Evolutionary conservation across 805 yeast genomes (phyloP).

Genomic region (Barnettozyma californica): DNA sequence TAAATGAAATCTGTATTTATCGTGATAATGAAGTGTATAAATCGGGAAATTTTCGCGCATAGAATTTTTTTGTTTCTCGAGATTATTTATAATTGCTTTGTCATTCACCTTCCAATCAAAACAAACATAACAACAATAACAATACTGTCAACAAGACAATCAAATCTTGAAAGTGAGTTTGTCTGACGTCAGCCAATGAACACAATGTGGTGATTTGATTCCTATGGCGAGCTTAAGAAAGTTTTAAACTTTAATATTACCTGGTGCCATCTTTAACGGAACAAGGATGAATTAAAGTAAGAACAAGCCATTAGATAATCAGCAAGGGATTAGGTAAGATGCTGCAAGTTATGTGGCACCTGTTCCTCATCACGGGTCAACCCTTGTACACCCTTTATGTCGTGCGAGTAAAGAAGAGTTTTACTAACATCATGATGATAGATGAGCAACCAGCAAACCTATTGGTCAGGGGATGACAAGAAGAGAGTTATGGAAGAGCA

Average conservation of each 20-base stretch:
- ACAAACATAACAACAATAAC: neutral
- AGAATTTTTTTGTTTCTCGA: neutral
- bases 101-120: neutral
- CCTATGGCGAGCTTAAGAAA: neutral
- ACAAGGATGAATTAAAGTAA: neutral
- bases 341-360: neutral
- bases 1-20: constrained; percentile 25
- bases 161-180: neutral
- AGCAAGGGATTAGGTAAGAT: constrained; percentile 13
- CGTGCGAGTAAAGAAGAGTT: neutral
- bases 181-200: neutral
- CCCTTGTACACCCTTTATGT: neutral
- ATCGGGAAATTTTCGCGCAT: constrained; percentile 2
- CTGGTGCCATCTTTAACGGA: neutral
- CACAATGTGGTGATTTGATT: neutral
- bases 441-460: constrained; percentile 12
- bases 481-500: constrained; percentile 20
- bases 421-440: constrained; percentile 1
- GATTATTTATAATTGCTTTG: constrained; percentile 1
- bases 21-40: neutral
- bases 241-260: neutral
- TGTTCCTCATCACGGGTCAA: neutral
- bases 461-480: constrained; percentile 18
- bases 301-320: constrained; percentile 11
- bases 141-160: neutral